Evolutionary conservation across 192 early-diverging fungal species (phyloP).

Genomic region (Ramicandelaber brevisporus): DNA sequence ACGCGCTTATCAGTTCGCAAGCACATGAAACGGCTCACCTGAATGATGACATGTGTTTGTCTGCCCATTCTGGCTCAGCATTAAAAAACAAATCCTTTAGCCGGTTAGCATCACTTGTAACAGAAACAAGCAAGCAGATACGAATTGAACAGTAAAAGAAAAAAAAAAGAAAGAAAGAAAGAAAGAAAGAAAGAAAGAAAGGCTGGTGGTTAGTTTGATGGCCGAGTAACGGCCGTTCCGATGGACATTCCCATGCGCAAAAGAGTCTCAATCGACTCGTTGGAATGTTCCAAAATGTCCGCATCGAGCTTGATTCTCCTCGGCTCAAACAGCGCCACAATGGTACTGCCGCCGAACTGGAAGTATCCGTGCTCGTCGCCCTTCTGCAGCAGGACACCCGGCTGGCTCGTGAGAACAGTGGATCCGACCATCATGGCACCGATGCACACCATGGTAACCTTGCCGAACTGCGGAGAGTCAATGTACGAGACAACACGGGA

Average conservation of each 20-base stretch:
- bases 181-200: no score
- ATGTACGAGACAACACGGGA: constrained; percentile 35
- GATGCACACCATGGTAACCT: constrained; percentile 36
- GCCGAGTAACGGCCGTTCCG: no score
- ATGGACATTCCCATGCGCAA: constrained; percentile 22
- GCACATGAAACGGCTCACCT: no score
- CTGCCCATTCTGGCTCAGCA: no score
- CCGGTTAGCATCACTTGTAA: no score
- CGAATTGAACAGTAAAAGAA: no score
- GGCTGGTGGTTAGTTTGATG: no score
- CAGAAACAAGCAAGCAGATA: no score
- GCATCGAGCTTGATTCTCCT: constrained; percentile 30
- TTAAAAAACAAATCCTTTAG: no score
- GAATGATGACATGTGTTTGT: no score
- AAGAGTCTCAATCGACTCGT: constrained; percentile 38
- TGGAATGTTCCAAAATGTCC: constrained; percentile 36
- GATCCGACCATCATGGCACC: constrained; percentile 76
- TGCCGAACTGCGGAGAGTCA: constrained; percentile 34
- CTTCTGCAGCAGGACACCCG: constrained; percentile 15
- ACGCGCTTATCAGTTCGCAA: no score
- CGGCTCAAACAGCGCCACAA: constrained; percentile 37
- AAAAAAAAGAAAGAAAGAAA: no score
- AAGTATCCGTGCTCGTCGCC: constrained; percentile 65
- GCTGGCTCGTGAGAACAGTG: constrained; percentile 27
- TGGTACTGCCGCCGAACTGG: constrained; percentile 54